A percentile compares a stretch with the other conserved stretches of the same genome.
Conservation (phyloP, 2,329 filamentous ascomycete species). For the Penicillium sp. region DNA sequence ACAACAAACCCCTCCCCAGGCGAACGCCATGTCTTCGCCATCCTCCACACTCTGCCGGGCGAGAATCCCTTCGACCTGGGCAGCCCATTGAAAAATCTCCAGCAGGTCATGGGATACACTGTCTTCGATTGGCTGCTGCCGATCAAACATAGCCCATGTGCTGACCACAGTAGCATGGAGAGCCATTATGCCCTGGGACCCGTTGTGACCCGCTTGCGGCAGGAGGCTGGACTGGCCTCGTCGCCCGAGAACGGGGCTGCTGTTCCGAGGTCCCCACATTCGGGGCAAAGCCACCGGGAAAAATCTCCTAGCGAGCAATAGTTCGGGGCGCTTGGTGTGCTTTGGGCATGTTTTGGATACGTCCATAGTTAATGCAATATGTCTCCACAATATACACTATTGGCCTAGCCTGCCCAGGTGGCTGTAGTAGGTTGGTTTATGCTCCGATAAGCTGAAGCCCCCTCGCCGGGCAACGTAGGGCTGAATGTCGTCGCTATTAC, state of each 20-base stretch:
- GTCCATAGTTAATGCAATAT: constrained; percentile 1
- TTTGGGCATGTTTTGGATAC: background rate
- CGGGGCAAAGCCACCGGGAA: constrained; percentile 1
- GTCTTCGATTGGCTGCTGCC: constrained; percentile 73
- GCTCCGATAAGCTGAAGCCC: background rate
- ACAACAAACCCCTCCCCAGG: constrained; percentile 34
- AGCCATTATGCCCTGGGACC: constrained; percentile 62
- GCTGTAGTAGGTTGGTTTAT: background rate
- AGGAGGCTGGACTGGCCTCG: constrained; percentile 34
- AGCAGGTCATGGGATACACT: constrained; percentile 66
- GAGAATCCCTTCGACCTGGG: constrained; percentile 84
- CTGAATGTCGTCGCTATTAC: background rate
- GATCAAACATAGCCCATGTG: constrained; percentile 63
- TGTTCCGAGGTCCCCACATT: background rate
- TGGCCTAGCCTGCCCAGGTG: background rate
- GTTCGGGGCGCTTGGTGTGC: background rate
- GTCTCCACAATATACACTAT: background rate
- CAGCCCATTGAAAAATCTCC: constrained; percentile 57
- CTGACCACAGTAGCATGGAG: constrained; percentile 54
- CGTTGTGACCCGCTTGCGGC: constrained; percentile 50
- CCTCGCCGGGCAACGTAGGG: background rate
- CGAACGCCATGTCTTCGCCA: constrained; percentile 63
- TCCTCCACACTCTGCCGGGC: constrained; percentile 62
- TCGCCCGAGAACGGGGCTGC: constrained; percentile 4
- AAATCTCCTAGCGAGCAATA: background rate